Base-by-base conservation (phyloP, 352 stramenopile species). In the Phytophthora lateralis region DNA sequence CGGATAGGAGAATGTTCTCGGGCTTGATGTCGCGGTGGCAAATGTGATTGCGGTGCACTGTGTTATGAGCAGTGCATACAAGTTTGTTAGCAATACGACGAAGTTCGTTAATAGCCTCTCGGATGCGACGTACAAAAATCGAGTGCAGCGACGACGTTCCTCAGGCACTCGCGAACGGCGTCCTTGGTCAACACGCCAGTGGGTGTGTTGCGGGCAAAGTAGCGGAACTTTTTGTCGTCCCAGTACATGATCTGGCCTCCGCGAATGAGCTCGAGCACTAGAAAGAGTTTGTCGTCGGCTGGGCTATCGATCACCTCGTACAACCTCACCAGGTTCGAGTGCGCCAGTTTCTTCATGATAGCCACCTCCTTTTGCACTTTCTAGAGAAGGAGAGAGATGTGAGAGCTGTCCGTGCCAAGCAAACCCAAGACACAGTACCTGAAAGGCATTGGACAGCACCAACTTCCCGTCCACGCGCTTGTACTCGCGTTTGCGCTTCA, bases 1-100 rank as follows among this genome's bases (percentile, higher is more conserved):
- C 74, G 17, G 80, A 71, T 6, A 90, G 66, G n/a, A 93, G 63
- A 26, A 93, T 88, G 48, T 93, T 93, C 38, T 89, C 80, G 4
- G 80, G 80, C 47, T 93, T 93, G 58, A 93, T 90, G 45, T 93
- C 85, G n/a, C 88, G 83, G 34, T 96, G 88, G 54, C 87, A 94
- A 42, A 96, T 95, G 29, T 78, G 71, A 35, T 93, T 89, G 6
- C 60, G 55, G 53, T 96, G 88, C 10, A 96, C 80, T 92, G 46
- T 1, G n/a, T 8, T 17, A 1, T 26, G 61, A 29, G 24, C 1
- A 54, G 10, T 60, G 35, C 21, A 52, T 1, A 48, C 3, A 54
- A 17, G 0, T 45, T 7, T 30, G 18, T 37, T n/a, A 26, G 18
- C 39, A 17, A 7, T 27, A 5, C 17, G 10, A 44, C 20, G 9